Conservation (phyloP, 139 green algal genomes). For the Dunaliella sp. region DNA sequence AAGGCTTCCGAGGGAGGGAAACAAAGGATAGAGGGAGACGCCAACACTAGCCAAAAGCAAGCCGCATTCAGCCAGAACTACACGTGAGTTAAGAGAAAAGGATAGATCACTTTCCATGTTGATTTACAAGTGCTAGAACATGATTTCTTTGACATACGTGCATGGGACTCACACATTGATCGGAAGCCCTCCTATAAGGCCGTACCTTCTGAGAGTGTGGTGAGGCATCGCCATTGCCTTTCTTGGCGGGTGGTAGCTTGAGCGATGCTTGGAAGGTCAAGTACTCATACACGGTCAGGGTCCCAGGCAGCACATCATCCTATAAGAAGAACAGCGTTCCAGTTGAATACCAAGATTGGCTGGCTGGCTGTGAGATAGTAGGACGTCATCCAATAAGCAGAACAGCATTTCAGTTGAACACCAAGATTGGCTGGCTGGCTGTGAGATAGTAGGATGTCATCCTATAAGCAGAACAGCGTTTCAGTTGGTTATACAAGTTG, state of each 20-base stretch:
- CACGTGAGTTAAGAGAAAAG: no score
- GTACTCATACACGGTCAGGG: constrained; percentile 64
- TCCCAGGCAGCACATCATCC: constrained; percentile 68
- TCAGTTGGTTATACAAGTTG: no score
- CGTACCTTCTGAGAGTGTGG: not conserved
- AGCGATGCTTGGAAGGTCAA: constrained; percentile 57
- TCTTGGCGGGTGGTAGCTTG: constrained; percentile 30
- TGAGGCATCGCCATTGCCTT: not conserved
- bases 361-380: not conserved
- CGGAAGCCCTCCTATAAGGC: not conserved
- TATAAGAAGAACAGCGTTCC: constrained; percentile 33
- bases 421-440: not conserved
- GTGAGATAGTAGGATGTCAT: not conserved
- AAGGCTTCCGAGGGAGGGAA: no score
- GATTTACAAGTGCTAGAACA: not conserved
- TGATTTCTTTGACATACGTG: no score
- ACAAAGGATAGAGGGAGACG: no score
- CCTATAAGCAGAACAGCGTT: not conserved
- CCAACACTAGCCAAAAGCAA: no score
- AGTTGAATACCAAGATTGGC: not conserved
- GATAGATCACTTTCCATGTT: no score
- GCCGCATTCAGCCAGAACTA: no score
- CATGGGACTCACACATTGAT: not conserved
- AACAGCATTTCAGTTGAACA: constrained; percentile 4
- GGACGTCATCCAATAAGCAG: not conserved